These are phyloP conservation scores for Agaricus blazei DNA, from an alignment of 768 basidiomycete genomes.

Conservation along the genomic window DNA sequence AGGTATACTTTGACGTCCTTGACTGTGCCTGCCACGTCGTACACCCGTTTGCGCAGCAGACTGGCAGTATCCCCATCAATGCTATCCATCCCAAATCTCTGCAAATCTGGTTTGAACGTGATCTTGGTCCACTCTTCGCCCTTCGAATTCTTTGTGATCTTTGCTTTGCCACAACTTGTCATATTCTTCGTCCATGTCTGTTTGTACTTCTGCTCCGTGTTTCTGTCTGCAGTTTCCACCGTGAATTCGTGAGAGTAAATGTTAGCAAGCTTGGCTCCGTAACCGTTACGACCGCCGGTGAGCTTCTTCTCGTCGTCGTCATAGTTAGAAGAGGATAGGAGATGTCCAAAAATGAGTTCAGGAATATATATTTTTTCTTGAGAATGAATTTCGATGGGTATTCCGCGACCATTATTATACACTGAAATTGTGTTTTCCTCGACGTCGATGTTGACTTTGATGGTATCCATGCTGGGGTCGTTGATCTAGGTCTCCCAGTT, in stretches of 20 bases:
- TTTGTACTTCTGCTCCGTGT: slow-evolving; percentile 82
- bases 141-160: slow-evolving; percentile 87
- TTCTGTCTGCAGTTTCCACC: slow-evolving; percentile 92
- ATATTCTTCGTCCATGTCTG: slow-evolving; percentile 96
- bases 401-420: slow-evolving; percentile 93
- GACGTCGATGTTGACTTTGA: slow-evolving; percentile 84
- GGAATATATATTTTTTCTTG: slow-evolving; percentile 95
- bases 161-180: slow-evolving; percentile 79
- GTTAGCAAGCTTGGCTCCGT: slow-evolving; percentile 96
- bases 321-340: slow-evolving; percentile 93
- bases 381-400: slow-evolving; percentile 94
- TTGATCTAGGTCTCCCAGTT: slow-evolving; percentile 60
- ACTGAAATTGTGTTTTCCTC: slow-evolving; percentile 87
- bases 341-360: slow-evolving; percentile 94
- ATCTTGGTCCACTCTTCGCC: slow-evolving; percentile 91
- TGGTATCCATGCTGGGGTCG: slow-evolving; percentile 83
- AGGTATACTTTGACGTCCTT: slow-evolving; percentile 91
- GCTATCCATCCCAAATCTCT: slow-evolving; percentile 83
- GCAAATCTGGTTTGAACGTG: slow-evolving; percentile 89
- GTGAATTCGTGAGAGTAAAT: slow-evolving; percentile 97
- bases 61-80: slow-evolving; percentile 92
- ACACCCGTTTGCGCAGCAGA: slow-evolving; percentile 89
- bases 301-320: slow-evolving; percentile 99
- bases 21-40: slow-evolving; percentile 95
- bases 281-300: slow-evolving; percentile 97